phyloP scores from a whole-genome alignment of 352 stramenopile species.

The Plasmopara viticola region DNA sequence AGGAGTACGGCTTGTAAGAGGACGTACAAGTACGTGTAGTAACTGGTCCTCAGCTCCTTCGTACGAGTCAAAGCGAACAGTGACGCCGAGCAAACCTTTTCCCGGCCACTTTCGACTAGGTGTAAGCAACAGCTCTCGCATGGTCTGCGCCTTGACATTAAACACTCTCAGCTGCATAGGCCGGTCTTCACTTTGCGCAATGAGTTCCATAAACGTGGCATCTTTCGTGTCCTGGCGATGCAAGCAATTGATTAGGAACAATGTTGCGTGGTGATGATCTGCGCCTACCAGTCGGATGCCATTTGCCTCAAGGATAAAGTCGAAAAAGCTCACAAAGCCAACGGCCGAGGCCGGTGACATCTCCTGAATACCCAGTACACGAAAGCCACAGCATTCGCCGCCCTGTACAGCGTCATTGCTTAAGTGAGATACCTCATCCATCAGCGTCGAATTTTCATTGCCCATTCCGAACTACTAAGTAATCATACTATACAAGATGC shows the following conservation, averaged over 20 bases:
- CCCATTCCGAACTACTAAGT: slow-evolving; percentile 24
- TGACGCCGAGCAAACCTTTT: slow-evolving; percentile 94
- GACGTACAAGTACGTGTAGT: slow-evolving; percentile 86
- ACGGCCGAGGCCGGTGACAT: slow-evolving; percentile 87
- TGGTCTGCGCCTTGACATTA: slow-evolving; percentile 77
- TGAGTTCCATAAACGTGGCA: slow-evolving; percentile 89
- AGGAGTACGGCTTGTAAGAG: background rate
- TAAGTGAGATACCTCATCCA: slow-evolving; percentile 8
- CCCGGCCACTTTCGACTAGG: slow-evolving; percentile 91
- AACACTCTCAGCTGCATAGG: slow-evolving; percentile 68
- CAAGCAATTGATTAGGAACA: background rate
- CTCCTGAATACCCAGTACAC: slow-evolving; percentile 95
- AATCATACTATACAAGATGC: too few species aligned
- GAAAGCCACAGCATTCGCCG: slow-evolving; percentile 85
- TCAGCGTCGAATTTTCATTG: slow-evolving; percentile 41
- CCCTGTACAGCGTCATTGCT: slow-evolving; percentile 31
- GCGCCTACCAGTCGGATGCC: slow-evolving; percentile 60
- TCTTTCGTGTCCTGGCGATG: slow-evolving; percentile 59
- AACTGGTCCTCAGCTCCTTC: slow-evolving; percentile 93
- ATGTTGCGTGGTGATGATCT: background rate
- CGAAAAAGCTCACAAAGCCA: slow-evolving; percentile 96
- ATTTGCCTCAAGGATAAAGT: slow-evolving; percentile 96
- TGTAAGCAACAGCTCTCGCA: slow-evolving; percentile 73
- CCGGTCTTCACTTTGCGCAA: slow-evolving; percentile 79
- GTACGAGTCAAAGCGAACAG: slow-evolving; percentile 97